Evolutionary conservation across 208 protist genomes (phyloP).

Genomic region (Wallacemonas sp.): DNA sequence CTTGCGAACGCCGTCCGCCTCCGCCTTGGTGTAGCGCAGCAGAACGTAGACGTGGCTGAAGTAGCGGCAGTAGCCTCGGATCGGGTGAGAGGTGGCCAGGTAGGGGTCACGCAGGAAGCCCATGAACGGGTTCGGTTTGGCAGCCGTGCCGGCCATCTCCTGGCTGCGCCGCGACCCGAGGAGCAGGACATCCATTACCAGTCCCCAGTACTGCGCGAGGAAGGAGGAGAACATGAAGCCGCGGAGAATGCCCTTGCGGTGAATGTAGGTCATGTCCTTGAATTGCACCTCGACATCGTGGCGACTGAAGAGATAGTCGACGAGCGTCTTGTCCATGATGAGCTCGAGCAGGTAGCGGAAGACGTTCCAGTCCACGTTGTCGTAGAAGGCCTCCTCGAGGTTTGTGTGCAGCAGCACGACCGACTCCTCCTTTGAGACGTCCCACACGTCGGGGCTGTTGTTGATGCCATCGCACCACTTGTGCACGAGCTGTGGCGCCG

Average conservation of each 20-base stretch:
- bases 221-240: slow-evolving; percentile 99
- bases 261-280: slow-evolving; percentile 99
- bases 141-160: slow-evolving; percentile 98
- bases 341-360: slow-evolving; percentile 99
- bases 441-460: slow-evolving; percentile 98
- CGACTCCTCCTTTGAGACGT: slow-evolving; percentile 97
- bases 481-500: slow-evolving; percentile 99
- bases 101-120: slow-evolving; percentile 93
- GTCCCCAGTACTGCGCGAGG: slow-evolving; percentile 99
- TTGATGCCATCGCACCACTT: slow-evolving; percentile 99
- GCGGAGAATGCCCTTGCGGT: slow-evolving; percentile 98
- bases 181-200: slow-evolving; percentile 99
- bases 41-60: slow-evolving; percentile 98
- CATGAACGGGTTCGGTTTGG: slow-evolving; percentile 98
- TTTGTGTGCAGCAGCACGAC: slow-evolving; percentile 98
- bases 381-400: slow-evolving; percentile 97
- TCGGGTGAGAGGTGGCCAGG: slow-evolving; percentile 97
- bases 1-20: slow-evolving; percentile 98
- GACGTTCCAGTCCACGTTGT: slow-evolving; percentile 99
- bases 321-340: slow-evolving; percentile 99
- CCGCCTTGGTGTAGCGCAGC: slow-evolving; percentile 97
- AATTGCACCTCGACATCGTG: slow-evolving; percentile 99
- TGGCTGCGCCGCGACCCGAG: slow-evolving; percentile 98
- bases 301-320: slow-evolving; percentile 99
- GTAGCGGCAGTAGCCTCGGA: slow-evolving; percentile 98